These are phyloP conservation scores for Metschnikowia corniflorae DNA, from an alignment of 805 yeast species.

Conservation along the genomic window DNA sequence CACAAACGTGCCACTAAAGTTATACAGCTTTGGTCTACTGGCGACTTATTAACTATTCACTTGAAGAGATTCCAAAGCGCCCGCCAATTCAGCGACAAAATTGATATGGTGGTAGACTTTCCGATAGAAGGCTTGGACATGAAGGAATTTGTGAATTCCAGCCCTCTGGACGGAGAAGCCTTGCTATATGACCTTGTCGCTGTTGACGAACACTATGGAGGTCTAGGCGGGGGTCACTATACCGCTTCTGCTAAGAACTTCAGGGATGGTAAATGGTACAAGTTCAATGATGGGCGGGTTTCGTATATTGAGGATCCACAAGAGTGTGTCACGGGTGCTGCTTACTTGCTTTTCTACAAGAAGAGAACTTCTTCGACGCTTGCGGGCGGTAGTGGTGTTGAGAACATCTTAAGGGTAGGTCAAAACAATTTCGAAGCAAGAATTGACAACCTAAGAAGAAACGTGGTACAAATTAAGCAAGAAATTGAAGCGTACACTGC, in stretches of 20 bases:
- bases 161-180: conserved; percentile 20
- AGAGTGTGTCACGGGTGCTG: conserved; percentile 67
- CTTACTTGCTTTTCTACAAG: conserved; percentile 82
- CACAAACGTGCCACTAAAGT: conserved; percentile 89
- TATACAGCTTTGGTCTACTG: conserved; percentile 89
- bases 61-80: conserved; percentile 86
- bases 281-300: conserved; percentile 83
- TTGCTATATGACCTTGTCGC: conserved; percentile 80
- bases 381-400: conserved; percentile 17
- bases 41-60: conserved; percentile 87
- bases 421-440: conserved; percentile 42
- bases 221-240: conserved; percentile 96
- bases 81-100: conserved; percentile 82
- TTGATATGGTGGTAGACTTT: conserved; percentile 78
- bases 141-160: conserved; percentile 47
- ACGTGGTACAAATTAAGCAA: conserved; percentile 10
- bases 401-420: conserved; percentile 37
- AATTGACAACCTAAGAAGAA: conserved; percentile 39
- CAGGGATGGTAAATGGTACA: conserved; percentile 78
- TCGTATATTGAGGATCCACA: conserved; percentile 52
- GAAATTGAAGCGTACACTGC: conserved; percentile 14
- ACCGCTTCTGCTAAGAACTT: conserved; percentile 85
- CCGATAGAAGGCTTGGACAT: conserved; percentile 83
- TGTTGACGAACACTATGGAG: conserved; percentile 94
- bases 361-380: conserved; percentile 38